Percentiles rank a stretch among this genome's conserved stretches.
phyloP scores from a whole-genome alignment of 1,139 yeast species.

The Ashbya aceris region DNA sequence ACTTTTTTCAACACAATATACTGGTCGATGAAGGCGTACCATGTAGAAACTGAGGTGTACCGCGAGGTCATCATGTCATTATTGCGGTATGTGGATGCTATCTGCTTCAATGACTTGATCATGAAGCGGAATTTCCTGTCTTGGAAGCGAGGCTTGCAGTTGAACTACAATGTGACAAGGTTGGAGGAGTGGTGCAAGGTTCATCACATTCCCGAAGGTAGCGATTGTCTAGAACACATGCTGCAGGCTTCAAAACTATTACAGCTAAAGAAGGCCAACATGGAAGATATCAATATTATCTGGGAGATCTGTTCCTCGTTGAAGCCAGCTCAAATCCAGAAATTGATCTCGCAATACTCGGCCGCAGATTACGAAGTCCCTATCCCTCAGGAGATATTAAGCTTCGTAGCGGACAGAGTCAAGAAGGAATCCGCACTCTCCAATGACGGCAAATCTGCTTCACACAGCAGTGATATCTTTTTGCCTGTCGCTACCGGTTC shows the following conservation, averaged over 20 bases:
- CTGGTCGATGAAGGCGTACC: constrained; percentile 90
- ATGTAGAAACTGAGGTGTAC: constrained; percentile 76
- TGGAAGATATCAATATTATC: constrained; percentile 84
- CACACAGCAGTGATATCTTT: constrained; percentile 43
- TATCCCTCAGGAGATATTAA: constrained; percentile 72
- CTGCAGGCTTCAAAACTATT: constrained; percentile 89
- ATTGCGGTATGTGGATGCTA: constrained; percentile 81
- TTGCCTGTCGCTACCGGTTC: constrained; percentile 61
- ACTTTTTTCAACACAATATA: constrained; percentile 83
- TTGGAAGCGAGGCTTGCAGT: constrained; percentile 96
- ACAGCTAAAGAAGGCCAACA: constrained; percentile 83
- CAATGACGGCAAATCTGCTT: constrained; percentile 38
- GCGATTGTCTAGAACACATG: constrained; percentile 78
- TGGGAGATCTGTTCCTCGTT: constrained; percentile 93
- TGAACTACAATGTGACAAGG: constrained; percentile 92
- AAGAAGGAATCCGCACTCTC: constrained; percentile 44
- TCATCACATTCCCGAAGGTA: constrained; percentile 85
- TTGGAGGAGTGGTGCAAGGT: constrained; percentile 98
- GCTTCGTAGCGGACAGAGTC: constrained; percentile 78
- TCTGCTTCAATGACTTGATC: constrained; percentile 89
- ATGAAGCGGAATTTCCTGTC: constrained; percentile 92
- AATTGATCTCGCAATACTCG: constrained; percentile 77
- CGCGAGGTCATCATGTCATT: constrained; percentile 80
- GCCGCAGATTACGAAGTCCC: constrained; percentile 96
- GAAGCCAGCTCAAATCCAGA: constrained; percentile 90